Base-by-base conservation (phyloP, 108 stramenopile species). In the Cyclotella choctawhatcheeana region DNA sequence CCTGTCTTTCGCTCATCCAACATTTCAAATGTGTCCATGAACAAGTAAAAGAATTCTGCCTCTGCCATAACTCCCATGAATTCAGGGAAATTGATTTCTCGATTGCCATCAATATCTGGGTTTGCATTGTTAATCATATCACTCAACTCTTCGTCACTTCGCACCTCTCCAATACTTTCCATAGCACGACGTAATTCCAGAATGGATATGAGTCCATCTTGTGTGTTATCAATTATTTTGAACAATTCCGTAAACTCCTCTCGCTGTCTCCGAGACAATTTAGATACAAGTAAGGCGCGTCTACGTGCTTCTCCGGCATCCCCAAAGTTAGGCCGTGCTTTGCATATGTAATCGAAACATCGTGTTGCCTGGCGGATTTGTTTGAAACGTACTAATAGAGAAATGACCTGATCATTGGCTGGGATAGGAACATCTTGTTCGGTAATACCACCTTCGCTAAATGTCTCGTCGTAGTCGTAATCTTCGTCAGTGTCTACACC, bases 21-120 rank as follows among this genome's bases (percentile, higher is more conserved):
- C 25, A 82, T 73, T 22, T 71, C 44, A 67, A 95, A 95, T 0
- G 91, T 92, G 26, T 95, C 93, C 35, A 79, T 64, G 70, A 95
- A 95, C 66, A 95, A 76, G 51, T 89, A 76, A 66, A 88, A 92
- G 35, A 91, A 91, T 59, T 95, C 93, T 0, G 89, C 89, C 66
- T 95, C 91, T 32, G 93, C 93, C 88, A 95, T 95, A 45, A 95
- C 79, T 10, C 91, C 93, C 81, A 92, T 80, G 67, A 95, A 95
- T 43, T 91, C 93, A 5, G 71, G 33, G 17, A 75, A 67, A 47
- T 71, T 83, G 24, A 95, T 82, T 2, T 68, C 86, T 17, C 65
- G 58, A 47, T 88, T 83, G 5, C 88, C 86, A 50, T 86, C 87
- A 8, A 86, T 56, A 10, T 74, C 71, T 20, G 80, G 72, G 22